Percentiles rank a stretch among this genome's conserved stretches.
These are phyloP conservation scores for Elsinoe arachidis DNA, from an alignment of 2,329 filamentous ascomycete species.

Conservation along the genomic window DNA sequence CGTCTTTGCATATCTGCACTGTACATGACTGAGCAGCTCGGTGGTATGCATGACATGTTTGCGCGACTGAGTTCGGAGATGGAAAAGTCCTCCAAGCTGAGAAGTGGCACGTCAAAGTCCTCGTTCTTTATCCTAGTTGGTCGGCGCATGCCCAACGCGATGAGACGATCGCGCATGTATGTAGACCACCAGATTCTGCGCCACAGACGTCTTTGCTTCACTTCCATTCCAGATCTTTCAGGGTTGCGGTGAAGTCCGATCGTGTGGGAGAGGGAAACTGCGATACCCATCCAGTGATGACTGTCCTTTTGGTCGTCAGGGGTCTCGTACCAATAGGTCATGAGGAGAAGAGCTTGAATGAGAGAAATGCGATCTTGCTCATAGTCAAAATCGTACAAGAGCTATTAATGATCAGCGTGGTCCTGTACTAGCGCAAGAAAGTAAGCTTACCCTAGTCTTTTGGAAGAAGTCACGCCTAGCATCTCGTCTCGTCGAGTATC, in stretches of 20 bases:
- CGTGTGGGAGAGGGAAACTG: conserved; percentile 83
- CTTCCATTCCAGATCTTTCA: conserved; percentile 64
- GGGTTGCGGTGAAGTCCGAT: conserved; percentile 89
- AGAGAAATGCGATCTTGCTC: conserved; percentile 82
- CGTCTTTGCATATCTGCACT: conserved; percentile 66
- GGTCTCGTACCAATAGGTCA: conserved; percentile 98
- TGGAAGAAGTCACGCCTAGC: conserved; percentile 85
- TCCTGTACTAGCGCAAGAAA: background rate
- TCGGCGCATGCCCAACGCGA: conserved; percentile 86
- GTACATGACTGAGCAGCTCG: conserved; percentile 61
- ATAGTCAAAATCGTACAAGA: conserved; percentile 92
- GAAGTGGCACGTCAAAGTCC: conserved; percentile 89
- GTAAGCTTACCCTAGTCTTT: conserved; percentile 63
- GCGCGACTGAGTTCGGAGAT: conserved; percentile 55
- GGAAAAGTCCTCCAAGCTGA: conserved; percentile 77
- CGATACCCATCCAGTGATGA: conserved; percentile 98
- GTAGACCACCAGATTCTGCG: conserved; percentile 98
- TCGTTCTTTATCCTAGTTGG: conserved; percentile 88
- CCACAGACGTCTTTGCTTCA: conserved; percentile 70
- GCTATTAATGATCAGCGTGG: conserved; percentile 35
- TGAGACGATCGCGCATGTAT: conserved; percentile 87
- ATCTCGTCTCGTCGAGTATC: conserved; percentile 67
- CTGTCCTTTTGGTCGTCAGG: conserved; percentile 96
- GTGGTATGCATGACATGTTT: conserved; percentile 57
- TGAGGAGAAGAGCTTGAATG: conserved; percentile 78